Percentiles rank a stretch among this genome's conserved stretches.
Evolutionary conservation across 768 basidiomycete species (phyloP).

Genomic region (Agrocybe chaxingu): DNA sequence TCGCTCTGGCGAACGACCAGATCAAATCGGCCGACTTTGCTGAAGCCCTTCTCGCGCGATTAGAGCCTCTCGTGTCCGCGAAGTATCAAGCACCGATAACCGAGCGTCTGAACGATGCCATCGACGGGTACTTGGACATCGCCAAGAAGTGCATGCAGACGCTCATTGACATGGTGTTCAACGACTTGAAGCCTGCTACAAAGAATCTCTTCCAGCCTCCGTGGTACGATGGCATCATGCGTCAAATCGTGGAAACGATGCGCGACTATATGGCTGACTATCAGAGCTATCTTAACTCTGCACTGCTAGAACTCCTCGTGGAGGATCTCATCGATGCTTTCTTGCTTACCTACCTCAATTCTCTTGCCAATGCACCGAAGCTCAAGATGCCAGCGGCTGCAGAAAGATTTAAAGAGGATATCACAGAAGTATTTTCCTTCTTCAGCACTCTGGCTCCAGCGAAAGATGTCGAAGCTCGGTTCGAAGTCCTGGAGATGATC

Average conservation of each 20-base stretch:
- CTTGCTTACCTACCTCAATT: conserved; percentile 86
- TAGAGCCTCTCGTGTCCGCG: conserved; percentile 90
- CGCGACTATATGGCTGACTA: conserved; percentile 96
- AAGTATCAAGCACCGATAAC: conserved; percentile 85
- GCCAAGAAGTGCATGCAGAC: conserved; percentile 96
- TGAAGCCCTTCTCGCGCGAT: conserved; percentile 77
- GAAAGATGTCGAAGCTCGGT: conserved; percentile 76
- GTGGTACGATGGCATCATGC: conserved; percentile 91
- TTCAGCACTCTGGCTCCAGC: conserved; percentile 77
- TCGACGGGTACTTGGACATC: conserved; percentile 97
- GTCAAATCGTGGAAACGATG: conserved; percentile 92
- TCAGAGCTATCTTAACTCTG: conserved; percentile 85
- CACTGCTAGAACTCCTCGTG: conserved; percentile 85
- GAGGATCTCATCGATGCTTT: conserved; percentile 92
- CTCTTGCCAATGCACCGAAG: conserved; percentile 79
- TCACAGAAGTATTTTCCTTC: conserved; percentile 73
- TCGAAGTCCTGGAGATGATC: conserved; percentile 85
- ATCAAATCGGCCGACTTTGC: conserved; percentile 94
- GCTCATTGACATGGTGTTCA: conserved; percentile 91
- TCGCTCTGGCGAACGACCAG: conserved; percentile 97
- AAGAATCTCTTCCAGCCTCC: conserved; percentile 76
- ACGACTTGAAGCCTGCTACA: conserved; percentile 86
- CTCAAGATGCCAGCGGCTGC: conserved; percentile 82
- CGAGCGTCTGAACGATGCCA: conserved; percentile 90
- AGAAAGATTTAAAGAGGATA: conserved; percentile 81